Conservation (phyloP, 176 grass and related monocot genomes). For the Oryza australiensis region DNA sequence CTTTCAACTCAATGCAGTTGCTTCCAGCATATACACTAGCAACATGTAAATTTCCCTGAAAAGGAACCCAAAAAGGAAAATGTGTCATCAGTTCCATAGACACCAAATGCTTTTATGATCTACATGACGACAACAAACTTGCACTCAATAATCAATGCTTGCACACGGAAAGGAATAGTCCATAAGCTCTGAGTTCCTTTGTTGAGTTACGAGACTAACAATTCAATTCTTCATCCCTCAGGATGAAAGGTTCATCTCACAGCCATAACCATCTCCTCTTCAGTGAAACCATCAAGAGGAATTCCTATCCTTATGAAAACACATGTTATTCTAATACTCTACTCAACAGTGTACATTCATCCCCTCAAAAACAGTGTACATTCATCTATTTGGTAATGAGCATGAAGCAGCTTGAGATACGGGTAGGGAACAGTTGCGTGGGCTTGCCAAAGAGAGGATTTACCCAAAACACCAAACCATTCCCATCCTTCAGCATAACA, state of each 20-base stretch:
- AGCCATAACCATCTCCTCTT: not conserved
- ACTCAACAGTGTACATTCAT: not conserved
- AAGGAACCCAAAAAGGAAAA: slow-evolving; percentile 20
- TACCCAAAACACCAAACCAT: not conserved
- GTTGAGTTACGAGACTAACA: slow-evolving; percentile 1
- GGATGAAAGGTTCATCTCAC: not conserved
- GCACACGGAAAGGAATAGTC: slow-evolving; percentile 4
- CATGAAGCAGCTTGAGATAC: slow-evolving; percentile 7
- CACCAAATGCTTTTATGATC: slow-evolving; percentile 9
- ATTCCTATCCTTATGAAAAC: not conserved
- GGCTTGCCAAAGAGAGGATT: not conserved
- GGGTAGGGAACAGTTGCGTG: not conserved
- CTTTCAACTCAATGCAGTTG: slow-evolving; percentile 71
- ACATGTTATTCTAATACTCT: not conserved
- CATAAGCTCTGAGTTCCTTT: slow-evolving; percentile 7
- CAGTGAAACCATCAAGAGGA: not conserved
- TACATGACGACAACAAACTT: not conserved
- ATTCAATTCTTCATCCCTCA: slow-evolving; percentile 10
- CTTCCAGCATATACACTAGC: slow-evolving; percentile 81
- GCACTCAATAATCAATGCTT: not conserved
- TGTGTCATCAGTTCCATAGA: slow-evolving; percentile 16
- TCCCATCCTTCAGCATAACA: not conserved
- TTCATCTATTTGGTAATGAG: not conserved
- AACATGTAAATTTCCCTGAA: slow-evolving; percentile 77
- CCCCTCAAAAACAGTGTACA: not conserved